Evolutionary conservation across 768 basidiomycete genomes (phyloP), one percentile per base, ranked within the genome.

Genomic region (Hypholoma sublateritium): DNA sequence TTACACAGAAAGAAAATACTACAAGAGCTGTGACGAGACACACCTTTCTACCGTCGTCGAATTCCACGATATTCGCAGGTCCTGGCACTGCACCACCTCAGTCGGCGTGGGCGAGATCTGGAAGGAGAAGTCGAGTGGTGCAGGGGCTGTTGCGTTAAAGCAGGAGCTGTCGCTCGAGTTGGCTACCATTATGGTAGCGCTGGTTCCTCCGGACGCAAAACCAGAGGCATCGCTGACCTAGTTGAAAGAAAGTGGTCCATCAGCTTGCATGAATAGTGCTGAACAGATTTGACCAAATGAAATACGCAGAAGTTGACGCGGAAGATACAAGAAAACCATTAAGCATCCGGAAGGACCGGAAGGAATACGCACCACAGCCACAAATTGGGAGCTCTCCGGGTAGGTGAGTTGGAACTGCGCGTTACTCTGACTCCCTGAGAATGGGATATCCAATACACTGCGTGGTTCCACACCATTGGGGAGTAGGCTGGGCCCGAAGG

Each of bases 141-240:
- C n/a, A n/a, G 65, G 72, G 19, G 67, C 55, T 5, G 71, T 74
- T 7, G 82, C 24, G 58, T 88, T 74, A 64, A 84, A 91, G 69
- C 91, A 93, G 50, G 78, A 79, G 8, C 75, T 58, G 65, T 88
- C 82, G 43, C 69, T 70, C 1, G 82, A 86, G 11, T 63, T 45
- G 21, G 68, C 67, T 22, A 91, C 88, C 59, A 73, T 77, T 1
- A 82, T 84, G 2, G 83, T 80, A 3, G 82, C 83, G 56, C 86
- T 90, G 1, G 91, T 90, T 3, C 91, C 91, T 6, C 91, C 91
- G 0, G 84, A 74, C 4, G 85, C 89, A 65, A 91, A 91, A 2
- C 66, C 69, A 35, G 56, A 63, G 21, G 69, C 64, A 55, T 74
- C 73, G 59, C 74, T 74, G 28, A 74, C 69, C 74, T 74, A 16